phyloP scores from a whole-genome alignment of 2,329 filamentous ascomycete genomes.

The Lachnellula subtilissima region DNA sequence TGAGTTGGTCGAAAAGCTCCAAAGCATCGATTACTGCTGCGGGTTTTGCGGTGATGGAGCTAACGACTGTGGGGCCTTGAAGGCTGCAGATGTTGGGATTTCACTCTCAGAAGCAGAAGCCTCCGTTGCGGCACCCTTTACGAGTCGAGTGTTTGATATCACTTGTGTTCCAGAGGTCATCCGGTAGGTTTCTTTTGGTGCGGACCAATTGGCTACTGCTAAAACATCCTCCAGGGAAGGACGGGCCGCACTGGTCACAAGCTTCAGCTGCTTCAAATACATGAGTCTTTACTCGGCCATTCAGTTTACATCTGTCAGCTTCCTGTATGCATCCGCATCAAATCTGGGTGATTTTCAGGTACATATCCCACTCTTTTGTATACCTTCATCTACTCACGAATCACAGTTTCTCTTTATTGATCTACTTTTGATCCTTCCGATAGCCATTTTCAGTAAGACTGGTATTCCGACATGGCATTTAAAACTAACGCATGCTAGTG shows the following conservation, averaged over 20 bases:
- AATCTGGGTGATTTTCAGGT: constrained; percentile 95
- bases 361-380: constrained; percentile 2
- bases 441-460: constrained; percentile 81
- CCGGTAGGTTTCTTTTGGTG: constrained; percentile 43
- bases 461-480: neutral
- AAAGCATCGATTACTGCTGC: constrained; percentile 90
- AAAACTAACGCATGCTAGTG: constrained; percentile 60
- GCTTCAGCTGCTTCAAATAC: constrained; percentile 99
- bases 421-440: constrained; percentile 83
- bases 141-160: constrained; percentile 92
- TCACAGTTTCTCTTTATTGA: constrained; percentile 86
- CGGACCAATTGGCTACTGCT: constrained; percentile 4
- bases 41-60: constrained; percentile 97
- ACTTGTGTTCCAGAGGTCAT: constrained; percentile 92
- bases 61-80: constrained; percentile 94
- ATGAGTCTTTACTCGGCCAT: constrained; percentile 99
- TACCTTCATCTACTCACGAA: constrained; percentile 3
- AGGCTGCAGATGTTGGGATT: constrained; percentile 95
- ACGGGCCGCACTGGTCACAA: constrained; percentile 90
- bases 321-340: constrained; percentile 87
- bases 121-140: constrained; percentile 96
- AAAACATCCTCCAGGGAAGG: constrained; percentile 58
- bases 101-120: constrained; percentile 96
- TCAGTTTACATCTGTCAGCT: constrained; percentile 95
- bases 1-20: constrained; percentile 93